Conservation (phyloP, 108 stramenopile species). For the Poteriospumella lacustris region DNA sequence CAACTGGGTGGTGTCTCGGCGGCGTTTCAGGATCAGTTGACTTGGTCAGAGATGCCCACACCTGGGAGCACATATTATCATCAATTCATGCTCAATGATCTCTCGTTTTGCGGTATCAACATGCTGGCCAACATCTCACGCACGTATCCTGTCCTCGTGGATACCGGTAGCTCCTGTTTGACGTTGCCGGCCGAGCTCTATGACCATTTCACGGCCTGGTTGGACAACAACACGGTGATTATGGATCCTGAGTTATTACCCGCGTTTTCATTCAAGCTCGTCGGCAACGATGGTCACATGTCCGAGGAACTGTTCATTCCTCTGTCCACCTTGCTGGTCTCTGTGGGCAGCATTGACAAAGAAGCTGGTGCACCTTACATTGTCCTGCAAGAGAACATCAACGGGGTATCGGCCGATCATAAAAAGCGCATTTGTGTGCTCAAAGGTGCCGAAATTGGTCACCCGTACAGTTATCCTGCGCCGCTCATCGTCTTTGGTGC, state of each 20-base stretch:
- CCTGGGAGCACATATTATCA: background rate
- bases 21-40: background rate
- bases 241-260: background rate
- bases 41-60: background rate
- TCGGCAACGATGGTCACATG: background rate
- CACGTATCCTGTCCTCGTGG: background rate
- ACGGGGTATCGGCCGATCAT: background rate
- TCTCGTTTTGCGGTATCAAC: background rate
- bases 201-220: background rate
- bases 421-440: background rate
- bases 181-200: background rate
- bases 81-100: background rate
- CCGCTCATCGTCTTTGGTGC: background rate
- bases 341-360: background rate
- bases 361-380: background rate
- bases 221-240: background rate
- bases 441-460: background rate
- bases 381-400: background rate
- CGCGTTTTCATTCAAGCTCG: background rate
- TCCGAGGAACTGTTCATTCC: background rate
- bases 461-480: background rate
- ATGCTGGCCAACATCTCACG: background rate
- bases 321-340: background rate
- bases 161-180: background rate
- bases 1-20: background rate